Conservation (phyloP, 73 alveolate species). For the Stentor roeselii region DNA sequence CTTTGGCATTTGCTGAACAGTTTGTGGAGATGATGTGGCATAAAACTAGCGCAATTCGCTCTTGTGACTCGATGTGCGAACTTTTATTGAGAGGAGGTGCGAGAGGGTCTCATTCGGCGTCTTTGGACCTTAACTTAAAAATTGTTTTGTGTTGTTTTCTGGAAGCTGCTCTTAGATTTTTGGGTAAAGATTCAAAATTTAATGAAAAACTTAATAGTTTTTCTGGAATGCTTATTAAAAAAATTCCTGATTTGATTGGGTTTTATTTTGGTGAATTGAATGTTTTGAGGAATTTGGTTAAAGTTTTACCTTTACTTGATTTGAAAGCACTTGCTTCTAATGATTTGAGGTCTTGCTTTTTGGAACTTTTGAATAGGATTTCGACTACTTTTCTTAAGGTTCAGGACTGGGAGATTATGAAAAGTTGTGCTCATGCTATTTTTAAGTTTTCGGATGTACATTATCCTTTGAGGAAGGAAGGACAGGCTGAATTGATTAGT, state of each 20-base stretch:
- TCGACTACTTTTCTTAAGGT: background rate
- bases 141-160: too few species aligned
- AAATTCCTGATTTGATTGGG: background rate
- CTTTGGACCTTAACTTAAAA: too few species aligned
- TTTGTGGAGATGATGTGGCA: background rate
- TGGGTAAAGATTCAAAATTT: background rate
- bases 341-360: background rate
- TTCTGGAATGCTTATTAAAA: background rate
- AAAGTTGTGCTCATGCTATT: background rate
- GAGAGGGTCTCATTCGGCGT: too few species aligned
- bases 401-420: background rate
- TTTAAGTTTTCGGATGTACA: background rate
- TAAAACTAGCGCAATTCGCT: constrained; percentile 24
- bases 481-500: background rate
- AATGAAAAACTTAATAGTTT: too few species aligned
- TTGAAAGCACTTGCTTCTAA: background rate
- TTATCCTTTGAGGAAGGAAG: background rate
- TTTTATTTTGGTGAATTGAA: background rate
- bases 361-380: background rate
- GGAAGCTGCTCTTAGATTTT: background rate
- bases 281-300: too few species aligned
- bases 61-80: background rate
- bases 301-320: background rate
- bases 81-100: background rate
- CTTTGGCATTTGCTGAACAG: background rate